Evolutionary conservation across 768 basidiomycete genomes (phyloP).

Genomic region (Rhodosporidiobolus odoratus): DNA sequence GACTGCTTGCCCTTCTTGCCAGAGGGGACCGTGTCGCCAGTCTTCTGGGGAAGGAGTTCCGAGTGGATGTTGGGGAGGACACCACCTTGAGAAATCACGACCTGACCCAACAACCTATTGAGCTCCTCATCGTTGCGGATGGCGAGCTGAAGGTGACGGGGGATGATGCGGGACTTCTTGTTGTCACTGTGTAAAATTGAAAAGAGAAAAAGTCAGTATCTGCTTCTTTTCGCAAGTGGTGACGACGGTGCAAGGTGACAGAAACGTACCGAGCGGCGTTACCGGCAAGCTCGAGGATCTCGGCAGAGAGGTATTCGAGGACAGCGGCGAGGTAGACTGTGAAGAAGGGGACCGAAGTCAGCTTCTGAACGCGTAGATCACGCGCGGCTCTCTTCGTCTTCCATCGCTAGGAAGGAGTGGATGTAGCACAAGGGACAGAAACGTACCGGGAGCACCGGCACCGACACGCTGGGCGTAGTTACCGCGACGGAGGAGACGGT

Average conservation of each 20-base stretch:
- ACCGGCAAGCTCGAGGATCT: constrained; percentile 87
- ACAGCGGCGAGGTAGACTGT: constrained; percentile 83
- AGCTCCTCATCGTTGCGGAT: constrained; percentile 55
- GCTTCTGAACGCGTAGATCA: neutral
- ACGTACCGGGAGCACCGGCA: constrained; percentile 61
- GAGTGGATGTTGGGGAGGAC: constrained; percentile 61
- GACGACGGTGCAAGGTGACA: neutral
- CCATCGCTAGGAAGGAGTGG: no score
- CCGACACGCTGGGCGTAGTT: constrained; percentile 69
- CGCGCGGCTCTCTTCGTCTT: no score
- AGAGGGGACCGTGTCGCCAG: neutral
- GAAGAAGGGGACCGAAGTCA: neutral
- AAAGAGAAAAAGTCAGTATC: neutral
- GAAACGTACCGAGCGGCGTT: constrained; percentile 64
- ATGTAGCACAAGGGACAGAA: constrained; percentile 64
- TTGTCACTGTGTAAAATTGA: constrained; percentile 17
- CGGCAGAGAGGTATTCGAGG: constrained; percentile 84
- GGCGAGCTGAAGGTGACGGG: constrained; percentile 84
- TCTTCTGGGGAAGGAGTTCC: constrained; percentile 45
- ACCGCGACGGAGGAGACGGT: constrained; percentile 66
- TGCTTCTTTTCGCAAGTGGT: neutral
- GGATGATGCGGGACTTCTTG: constrained; percentile 73
- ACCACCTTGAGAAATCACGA: constrained; percentile 87
- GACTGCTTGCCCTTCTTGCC: neutral
- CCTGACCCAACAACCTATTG: constrained; percentile 74